A percentile compares a stretch with the other conserved stretches of the same genome.
phyloP scores from a whole-genome alignment of 192 early-diverging fungal genomes.

The Linnemannia exigua region DNA sequence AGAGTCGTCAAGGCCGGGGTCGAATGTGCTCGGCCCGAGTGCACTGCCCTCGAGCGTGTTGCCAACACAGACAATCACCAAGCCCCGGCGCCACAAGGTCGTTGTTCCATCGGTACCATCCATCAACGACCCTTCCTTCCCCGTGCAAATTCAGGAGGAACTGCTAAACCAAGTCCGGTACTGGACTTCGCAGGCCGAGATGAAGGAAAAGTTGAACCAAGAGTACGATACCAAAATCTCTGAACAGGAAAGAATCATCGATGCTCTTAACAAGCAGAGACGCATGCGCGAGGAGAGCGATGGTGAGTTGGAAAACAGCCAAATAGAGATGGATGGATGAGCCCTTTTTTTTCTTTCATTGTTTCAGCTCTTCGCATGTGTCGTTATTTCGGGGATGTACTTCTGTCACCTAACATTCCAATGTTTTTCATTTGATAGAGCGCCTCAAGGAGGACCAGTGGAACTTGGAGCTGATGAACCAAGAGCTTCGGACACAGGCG shows the following conservation, averaged over 20 bases:
- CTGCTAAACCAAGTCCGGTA: conserved; percentile 54
- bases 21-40: conserved; percentile 41
- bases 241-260: conserved; percentile 66
- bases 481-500: conserved; percentile 61
- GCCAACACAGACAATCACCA: conserved; percentile 45
- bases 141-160: conserved; percentile 53
- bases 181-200: conserved; percentile 57
- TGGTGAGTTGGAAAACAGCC: conserved; percentile 55
- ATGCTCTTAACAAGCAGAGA: conserved; percentile 64
- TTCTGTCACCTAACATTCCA: not conserved
- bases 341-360: not conserved
- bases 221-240: conserved; percentile 65
- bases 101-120: conserved; percentile 33
- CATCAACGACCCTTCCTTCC: conserved; percentile 47
- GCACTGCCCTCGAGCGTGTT: conserved; percentile 45
- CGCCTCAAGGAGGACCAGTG: conserved; percentile 67
- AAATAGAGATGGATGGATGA: not conserved
- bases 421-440: conserved; percentile 47
- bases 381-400: not conserved
- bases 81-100: conserved; percentile 55
- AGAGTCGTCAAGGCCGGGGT: conserved; percentile 9
- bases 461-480: conserved; percentile 66
- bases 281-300: conserved; percentile 69
- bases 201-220: conserved; percentile 58
- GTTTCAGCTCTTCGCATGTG: not conserved